A percentile compares a stretch with the other conserved stretches of the same genome.
Evolutionary conservation across 108 stramenopile genomes (phyloP).

Genomic region (Skeletonema potamos): DNA sequence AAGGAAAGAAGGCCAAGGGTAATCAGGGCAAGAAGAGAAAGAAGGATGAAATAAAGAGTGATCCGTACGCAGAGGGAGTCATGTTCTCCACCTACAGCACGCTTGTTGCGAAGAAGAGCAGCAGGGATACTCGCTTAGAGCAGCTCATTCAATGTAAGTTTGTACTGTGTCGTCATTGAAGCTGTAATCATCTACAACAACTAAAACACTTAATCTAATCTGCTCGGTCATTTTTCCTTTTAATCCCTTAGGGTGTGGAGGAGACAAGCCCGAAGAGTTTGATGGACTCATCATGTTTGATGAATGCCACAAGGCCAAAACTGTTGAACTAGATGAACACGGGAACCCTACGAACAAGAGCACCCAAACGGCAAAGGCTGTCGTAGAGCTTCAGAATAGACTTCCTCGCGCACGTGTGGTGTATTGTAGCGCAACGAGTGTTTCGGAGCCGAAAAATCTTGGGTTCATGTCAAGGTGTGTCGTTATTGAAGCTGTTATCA

Average conservation of each 20-base stretch:
- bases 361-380: constrained; percentile 54
- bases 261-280: constrained; percentile 28
- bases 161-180: neutral
- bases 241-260: constrained; percentile 22
- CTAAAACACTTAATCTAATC: neutral
- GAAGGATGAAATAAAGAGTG: neutral
- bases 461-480: constrained; percentile 81
- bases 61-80: constrained; percentile 22
- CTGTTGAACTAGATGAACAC: constrained; percentile 29
- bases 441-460: constrained; percentile 61
- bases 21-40: constrained; percentile 16
- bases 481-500: too few species aligned
- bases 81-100: constrained; percentile 36
- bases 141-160: constrained; percentile 45
- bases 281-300: constrained; percentile 57
- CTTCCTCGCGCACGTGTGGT: constrained; percentile 74
- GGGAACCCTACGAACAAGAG: constrained; percentile 20
- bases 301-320: constrained; percentile 47
- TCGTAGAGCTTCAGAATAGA: constrained; percentile 58
- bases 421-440: constrained; percentile 70
- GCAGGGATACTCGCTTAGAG: constrained; percentile 21
- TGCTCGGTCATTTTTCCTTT: neutral
- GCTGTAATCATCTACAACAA: neutral
- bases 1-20: constrained; percentile 16
- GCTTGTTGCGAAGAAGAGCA: constrained; percentile 15